Evolutionary conservation across 2,329 filamentous ascomycete genomes (phyloP).

Genomic region (Ilyonectria sp.): DNA sequence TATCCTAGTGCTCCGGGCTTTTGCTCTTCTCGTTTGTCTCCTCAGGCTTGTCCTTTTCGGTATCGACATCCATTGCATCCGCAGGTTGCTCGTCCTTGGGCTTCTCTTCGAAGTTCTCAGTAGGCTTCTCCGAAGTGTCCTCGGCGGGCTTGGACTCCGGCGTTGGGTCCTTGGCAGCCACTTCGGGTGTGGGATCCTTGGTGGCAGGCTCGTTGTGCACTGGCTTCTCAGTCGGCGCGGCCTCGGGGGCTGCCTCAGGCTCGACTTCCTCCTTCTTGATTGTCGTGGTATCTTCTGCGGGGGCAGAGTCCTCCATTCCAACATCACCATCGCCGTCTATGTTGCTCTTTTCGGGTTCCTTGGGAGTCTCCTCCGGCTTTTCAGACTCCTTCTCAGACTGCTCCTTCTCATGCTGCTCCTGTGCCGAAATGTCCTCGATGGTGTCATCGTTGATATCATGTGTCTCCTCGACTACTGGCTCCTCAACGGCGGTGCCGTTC

Average conservation of each 20-base stretch:
- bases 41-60: conserved; percentile 48
- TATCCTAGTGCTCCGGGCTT: conserved; percentile 41
- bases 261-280: conserved; percentile 47
- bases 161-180: conserved; percentile 32
- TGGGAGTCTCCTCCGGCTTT: conserved; percentile 48
- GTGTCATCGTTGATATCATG: conserved; percentile 58
- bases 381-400: conserved; percentile 53
- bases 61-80: conserved; percentile 56
- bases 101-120: conserved; percentile 32
- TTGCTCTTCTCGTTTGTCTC: conserved; percentile 48
- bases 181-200: conserved; percentile 29
- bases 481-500: conserved; percentile 50
- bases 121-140: conserved; percentile 39
- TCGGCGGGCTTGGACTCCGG: conserved; percentile 39
- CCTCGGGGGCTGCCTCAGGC: conserved; percentile 36
- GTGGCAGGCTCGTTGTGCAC: conserved; percentile 31
- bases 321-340: conserved; percentile 66
- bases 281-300: conserved; percentile 42
- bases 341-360: conserved; percentile 44
- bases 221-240: conserved; percentile 37
- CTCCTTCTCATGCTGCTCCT: conserved; percentile 48
- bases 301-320: conserved; percentile 61
- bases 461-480: conserved; percentile 49
- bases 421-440: conserved; percentile 60
- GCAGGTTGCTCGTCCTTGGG: conserved; percentile 39